Base-by-base conservation (phyloP, 768 basidiomycete genomes). In the Cystofilobasidium ferigula region DNA sequence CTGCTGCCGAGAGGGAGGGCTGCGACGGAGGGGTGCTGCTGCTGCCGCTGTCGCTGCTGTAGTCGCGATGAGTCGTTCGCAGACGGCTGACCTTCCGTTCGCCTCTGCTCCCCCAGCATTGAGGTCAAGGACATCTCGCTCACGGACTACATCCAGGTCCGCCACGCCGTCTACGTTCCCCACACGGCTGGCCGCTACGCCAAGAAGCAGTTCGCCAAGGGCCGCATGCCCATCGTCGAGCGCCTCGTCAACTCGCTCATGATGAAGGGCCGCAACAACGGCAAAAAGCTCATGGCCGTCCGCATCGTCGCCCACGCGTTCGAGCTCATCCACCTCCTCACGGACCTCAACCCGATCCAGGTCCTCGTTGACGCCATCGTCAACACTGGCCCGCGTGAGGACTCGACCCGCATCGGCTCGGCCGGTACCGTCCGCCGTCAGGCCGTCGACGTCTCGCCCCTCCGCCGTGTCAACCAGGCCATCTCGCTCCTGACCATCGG, bases 241-340 rank as follows among this genome's bases (percentile, higher is more conserved):
- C 89, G 95, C 77, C 82, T 99, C 76, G 95, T 98, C 71, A 28
- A 69, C 71, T 94, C 91, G 78, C 80, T 99, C 77, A 99, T 99
- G 95, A 99, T 99, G 95, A 95, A 98, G 81, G 95, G 95, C 69
- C 92, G 95, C 79, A 99, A 98, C 86, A 98, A 93, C 81, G 95
- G 95, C 76, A 97, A 98, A 83, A 98, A 98, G 81, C 86, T 98
- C 77, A 80, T 99, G 78, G 87, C 95, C 74, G 89, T 99, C 78
- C 91, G 95, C 79, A 99, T 99, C 74, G 95, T 99, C 75, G 89
- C 91, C 68, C 95, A 99, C 79, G 89, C 95, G 40, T 99, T 99
- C 78, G 95, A 99, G 81, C 93, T 99, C 78, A 93, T 98, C 81
- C 88, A 98, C 82, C 91, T 99, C 78, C 88, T 99, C 79, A 91